These are phyloP conservation scores for Stropharia rugosoannulata DNA, from an alignment of 768 basidiomycete species.

Conservation along the genomic window DNA sequence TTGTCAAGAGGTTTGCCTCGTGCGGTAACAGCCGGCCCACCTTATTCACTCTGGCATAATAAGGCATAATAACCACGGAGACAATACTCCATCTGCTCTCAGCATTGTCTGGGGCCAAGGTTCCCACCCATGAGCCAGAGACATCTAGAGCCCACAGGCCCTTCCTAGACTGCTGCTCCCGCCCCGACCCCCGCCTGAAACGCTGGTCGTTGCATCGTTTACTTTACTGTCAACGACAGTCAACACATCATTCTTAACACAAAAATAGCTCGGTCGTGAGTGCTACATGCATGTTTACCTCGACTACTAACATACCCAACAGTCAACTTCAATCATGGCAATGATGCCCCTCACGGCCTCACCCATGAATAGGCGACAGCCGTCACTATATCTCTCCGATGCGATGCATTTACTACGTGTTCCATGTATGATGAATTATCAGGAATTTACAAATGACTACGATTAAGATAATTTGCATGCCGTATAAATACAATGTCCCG, in stretches of 20 bases:
- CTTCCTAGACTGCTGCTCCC: slow-evolving; percentile 6
- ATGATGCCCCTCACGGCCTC: not conserved
- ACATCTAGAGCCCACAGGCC: slow-evolving; percentile 10
- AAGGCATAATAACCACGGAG: slow-evolving; percentile 20
- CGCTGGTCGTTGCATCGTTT: not conserved
- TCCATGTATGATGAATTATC: slow-evolving; percentile 2
- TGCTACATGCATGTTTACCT: not conserved
- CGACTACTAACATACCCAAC: not conserved
- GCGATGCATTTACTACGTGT: not conserved
- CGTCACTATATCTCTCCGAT: not conserved
- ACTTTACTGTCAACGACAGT: not conserved
- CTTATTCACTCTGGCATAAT: not conserved
- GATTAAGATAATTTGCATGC: slow-evolving; percentile 22
- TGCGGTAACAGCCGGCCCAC: slow-evolving; percentile 22
- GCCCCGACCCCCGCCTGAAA: not conserved
- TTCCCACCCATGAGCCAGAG: slow-evolving; percentile 17
- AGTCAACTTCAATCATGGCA: not conserved
- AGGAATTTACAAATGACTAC: slow-evolving; percentile 17
- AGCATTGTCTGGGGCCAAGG: not conserved
- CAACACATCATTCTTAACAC: slow-evolving; percentile 6
- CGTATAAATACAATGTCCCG: slow-evolving; percentile 38
- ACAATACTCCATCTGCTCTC: slow-evolving; percentile 11
- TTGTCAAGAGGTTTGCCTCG: slow-evolving; percentile 27
- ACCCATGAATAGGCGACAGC: not conserved
- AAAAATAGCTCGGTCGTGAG: slow-evolving; percentile 3